These are phyloP conservation scores for Symbiodinium natans DNA, from an alignment of 73 alveolate genomes.

Conservation along the genomic window DNA sequence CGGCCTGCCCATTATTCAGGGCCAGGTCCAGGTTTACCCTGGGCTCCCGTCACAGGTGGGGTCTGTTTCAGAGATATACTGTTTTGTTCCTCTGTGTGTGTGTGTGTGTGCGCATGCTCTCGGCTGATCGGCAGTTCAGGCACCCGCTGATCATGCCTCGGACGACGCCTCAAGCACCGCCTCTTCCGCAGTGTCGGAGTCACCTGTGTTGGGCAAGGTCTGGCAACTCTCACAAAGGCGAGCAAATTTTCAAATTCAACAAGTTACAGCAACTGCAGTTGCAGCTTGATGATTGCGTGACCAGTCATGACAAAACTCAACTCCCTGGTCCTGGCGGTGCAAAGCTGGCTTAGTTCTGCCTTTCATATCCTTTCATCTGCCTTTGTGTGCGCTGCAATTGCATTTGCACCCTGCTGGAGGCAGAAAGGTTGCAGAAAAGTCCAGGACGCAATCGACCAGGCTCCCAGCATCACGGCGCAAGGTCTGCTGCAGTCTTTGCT, in stretches of 20 bases:
- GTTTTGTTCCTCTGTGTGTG: no score
- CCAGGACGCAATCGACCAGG: slow-evolving; percentile 4
- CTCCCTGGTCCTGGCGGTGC: no score
- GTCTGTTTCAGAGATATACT: no score
- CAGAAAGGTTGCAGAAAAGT: slow-evolving; percentile 13
- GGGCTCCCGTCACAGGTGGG: neutral
- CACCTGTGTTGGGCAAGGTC: neutral
- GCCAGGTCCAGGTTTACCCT: neutral
- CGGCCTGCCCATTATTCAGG: neutral
- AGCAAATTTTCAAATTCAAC: neutral
- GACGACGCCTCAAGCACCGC: neutral
- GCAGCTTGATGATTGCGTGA: neutral
- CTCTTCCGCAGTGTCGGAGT: neutral
- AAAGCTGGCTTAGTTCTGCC: no score
- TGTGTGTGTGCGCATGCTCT: no score
- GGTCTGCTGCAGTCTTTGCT: neutral
- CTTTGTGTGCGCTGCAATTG: no score
- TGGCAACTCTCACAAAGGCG: slow-evolving; percentile 5
- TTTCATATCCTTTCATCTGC: no score
- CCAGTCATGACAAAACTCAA: no score
- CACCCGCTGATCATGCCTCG: neutral
- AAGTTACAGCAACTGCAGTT: no score
- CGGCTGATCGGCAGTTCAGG: neutral
- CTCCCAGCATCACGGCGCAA: neutral
- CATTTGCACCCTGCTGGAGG: neutral